Evolutionary conservation across 2,329 filamentous ascomycete genomes (phyloP), one percentile per base, ranked within the genome.

Genomic region (Pseudogymnoascus sp.): DNA sequence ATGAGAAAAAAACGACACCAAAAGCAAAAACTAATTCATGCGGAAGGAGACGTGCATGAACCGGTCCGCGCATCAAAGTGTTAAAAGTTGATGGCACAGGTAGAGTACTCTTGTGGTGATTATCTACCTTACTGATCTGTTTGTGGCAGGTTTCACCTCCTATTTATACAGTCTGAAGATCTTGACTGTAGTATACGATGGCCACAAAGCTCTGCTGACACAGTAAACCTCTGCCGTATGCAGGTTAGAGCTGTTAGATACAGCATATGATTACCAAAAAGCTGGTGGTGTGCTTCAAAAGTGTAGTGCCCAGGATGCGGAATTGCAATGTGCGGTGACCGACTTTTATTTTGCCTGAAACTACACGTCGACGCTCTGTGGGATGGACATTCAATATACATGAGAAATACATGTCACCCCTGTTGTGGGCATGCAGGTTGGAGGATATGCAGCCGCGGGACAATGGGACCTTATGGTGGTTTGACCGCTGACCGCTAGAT

Each of bases 1-100:
- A 12, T 18, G n/a, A 16, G 25, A 56, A 56, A 56, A 9, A 56
- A 34, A 56, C 9, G 18, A 34, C 25, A 11, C n/a, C 46, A 56
- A 56, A 56, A 56, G n/a, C 25, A 56, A 56, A 53, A 56, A 56
- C n/a, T 18, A 56, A 56, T 56, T 56, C 25, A 34, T 56, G 46
- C 25, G 25, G 49, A 31, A 56, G 25, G 28, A 34, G 21, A 56
- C 49, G 25, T 56, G 49, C 49, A 56, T 56, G 49, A 56, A 56
- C 49, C 28, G 49, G 49, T 56, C 49, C 28, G 28, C 28, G n/a
- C 25, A 34, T 34, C n/a, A 31, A 7, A 34, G 25, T 31, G 8
- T 56, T 34, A 34, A 56, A 56, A 34, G 18, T 18, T 56, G 9
- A 34, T 34, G 49, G n/a, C 25, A 56, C 28, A 34, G 49, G 25